Percentiles rank a stretch among this genome's conserved stretches.
Evolutionary conservation across 1,284 basidiomycete genomes (phyloP).

Genomic region (Leccinum cinnamomeum): DNA sequence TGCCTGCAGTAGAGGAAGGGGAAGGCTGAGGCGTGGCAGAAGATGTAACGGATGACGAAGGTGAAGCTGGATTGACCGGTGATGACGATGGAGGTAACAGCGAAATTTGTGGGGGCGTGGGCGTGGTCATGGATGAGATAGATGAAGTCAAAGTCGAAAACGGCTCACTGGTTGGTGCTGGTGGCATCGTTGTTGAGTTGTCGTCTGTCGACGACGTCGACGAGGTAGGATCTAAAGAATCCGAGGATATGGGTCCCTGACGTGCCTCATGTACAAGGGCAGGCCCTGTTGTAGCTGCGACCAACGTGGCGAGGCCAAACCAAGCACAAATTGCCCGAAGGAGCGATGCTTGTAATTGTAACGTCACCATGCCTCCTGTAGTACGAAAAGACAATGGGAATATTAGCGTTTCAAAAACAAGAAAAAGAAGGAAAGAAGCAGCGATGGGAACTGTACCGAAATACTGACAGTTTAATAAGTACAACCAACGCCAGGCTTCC

Average conservation of each 20-base stretch:
- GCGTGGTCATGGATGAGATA: neutral
- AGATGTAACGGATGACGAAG: slow-evolving; percentile 15
- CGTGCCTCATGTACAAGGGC: slow-evolving; percentile 26
- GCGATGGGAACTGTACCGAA: slow-evolving; percentile 1
- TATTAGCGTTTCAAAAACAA: slow-evolving; percentile 2
- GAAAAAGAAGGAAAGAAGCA: neutral
- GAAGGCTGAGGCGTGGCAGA: slow-evolving; percentile 22
- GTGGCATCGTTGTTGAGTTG: slow-evolving; percentile 13
- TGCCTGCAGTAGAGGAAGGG: slow-evolving; percentile 16
- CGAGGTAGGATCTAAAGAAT: neutral
- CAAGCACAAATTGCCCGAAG: slow-evolving; percentile 7
- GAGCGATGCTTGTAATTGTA: slow-evolving; percentile 9
- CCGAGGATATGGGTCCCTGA: slow-evolving; percentile 18
- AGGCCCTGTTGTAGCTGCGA: slow-evolving; percentile 15
- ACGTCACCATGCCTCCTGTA: slow-evolving; percentile 11
- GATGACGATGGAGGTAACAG: slow-evolving; percentile 8
- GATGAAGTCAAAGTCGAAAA: slow-evolving; percentile 3
- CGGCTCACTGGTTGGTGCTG: slow-evolving; percentile 19
- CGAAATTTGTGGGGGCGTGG: neutral
- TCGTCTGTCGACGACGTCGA: slow-evolving; percentile 1
- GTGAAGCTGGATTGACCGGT: slow-evolving; percentile 6
- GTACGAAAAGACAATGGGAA: neutral
- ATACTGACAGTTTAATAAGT: neutral
- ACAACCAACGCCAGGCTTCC: neutral
- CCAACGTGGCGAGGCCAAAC: slow-evolving; percentile 13